Percentiles rank a stretch among this genome's conserved stretches.
These are phyloP conservation scores for Lodderomyces parapsilosis DNA, from an alignment of 1,139 yeast genomes.

Conservation along the genomic window DNA sequence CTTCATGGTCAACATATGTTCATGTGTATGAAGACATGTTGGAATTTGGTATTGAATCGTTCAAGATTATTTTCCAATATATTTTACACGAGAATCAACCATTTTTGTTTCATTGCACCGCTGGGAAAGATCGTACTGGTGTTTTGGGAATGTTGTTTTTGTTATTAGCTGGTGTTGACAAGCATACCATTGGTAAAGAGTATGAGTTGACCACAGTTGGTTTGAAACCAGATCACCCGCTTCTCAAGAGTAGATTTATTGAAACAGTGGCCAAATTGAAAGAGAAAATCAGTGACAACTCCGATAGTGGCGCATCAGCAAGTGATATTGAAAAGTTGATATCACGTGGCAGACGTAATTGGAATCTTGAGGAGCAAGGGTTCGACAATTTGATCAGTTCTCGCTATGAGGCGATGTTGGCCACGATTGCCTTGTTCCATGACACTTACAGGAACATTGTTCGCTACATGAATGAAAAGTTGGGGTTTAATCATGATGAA, in stretches of 20 bases:
- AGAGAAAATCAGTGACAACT: conserved; percentile 29
- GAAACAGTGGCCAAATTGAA: conserved; percentile 29
- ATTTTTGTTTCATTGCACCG: conserved; percentile 74
- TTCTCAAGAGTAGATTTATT: conserved; percentile 34
- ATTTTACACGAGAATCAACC: conserved; percentile 51
- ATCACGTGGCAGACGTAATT: conserved; percentile 35
- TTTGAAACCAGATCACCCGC: conserved; percentile 47
- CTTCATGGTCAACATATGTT: conserved; percentile 65
- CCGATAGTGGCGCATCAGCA: conserved; percentile 23
- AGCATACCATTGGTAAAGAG: conserved; percentile 52
- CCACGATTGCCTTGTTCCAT: conserved; percentile 52
- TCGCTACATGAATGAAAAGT: conserved; percentile 44
- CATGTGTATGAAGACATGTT: conserved; percentile 64
- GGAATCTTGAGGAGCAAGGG: conserved; percentile 48
- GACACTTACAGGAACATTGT: conserved; percentile 59
- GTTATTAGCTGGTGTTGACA: conserved; percentile 62
- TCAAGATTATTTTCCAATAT: conserved; percentile 47
- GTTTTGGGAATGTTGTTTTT: conserved; percentile 67
- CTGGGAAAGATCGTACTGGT: conserved; percentile 89
- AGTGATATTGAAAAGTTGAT: conserved; percentile 36
- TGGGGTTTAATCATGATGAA: conserved; percentile 52
- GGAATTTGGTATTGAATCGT: conserved; percentile 44
- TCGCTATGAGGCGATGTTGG: conserved; percentile 70
- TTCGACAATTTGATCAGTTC: conserved; percentile 62
- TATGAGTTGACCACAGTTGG: conserved; percentile 70